Evolutionary conservation across 345 rosid species (phyloP), one percentile per base, ranked within the genome.

Genomic region (Brassica carinata): DNA sequence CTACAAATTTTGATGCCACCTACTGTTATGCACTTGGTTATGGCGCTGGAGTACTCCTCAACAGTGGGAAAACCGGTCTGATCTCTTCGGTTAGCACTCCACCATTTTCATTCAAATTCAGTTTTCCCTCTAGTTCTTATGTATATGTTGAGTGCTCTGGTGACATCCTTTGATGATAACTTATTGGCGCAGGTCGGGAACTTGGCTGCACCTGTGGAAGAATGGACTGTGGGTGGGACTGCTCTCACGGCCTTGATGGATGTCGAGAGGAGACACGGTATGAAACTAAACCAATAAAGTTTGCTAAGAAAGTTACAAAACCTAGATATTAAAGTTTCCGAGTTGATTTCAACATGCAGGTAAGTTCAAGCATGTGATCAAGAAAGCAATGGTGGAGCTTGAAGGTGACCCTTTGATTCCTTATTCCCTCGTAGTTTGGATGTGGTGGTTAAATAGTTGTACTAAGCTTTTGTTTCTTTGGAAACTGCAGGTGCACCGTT

Each of bases 321-420:
- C 11, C 36, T 10, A 5, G 77, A 14, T 40, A 64, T 9, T 61
- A 17, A 76, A 55, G 36, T 31, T 26, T 0, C 3, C 0, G 29
- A 0, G 15, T 70, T 76, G 53, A 30, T 40, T 64, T 10, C 53
- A 13, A 62, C 73, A 83, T 77, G 77, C 85, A 95, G 99, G 99
- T 58, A 96, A 89, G 84, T 94, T 86, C 89, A 96, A 96, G 91
- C 98, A 97, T 78, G 98, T 96, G 85, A 96, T 96, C 84, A 96
- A 96, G 93, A 96, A 96, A 88, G 99, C 99, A 67, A 96, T 96
- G 97, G 98, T 94, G 82, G 99, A 96, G 79, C 98, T 96, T 71
- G 95, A 96, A n/a, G 97, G 99, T 96, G 84, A 79, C 69, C 55
- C 30, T 82, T 71, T 40, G 29, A 67, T 71, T 23, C 59, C 33